Percentiles rank a stretch among this genome's conserved stretches.
These are phyloP conservation scores for Pleurotus ostreatus DNA, from an alignment of 768 basidiomycete species.

Conservation along the genomic window DNA sequence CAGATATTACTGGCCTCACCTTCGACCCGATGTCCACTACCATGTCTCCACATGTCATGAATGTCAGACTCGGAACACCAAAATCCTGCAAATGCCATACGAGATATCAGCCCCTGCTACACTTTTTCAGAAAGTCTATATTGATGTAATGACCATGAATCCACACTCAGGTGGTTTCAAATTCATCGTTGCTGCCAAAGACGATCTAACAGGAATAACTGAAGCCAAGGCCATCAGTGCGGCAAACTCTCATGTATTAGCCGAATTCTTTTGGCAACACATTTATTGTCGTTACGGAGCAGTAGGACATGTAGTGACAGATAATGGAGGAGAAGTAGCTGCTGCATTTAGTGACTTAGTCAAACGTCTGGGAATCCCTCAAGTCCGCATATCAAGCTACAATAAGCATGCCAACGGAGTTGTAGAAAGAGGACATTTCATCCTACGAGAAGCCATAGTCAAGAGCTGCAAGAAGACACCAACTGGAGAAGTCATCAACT, in stretches of 20 bases:
- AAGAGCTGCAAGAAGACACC: background rate
- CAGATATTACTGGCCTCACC: constrained; percentile 24
- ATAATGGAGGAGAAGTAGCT: constrained; percentile 23
- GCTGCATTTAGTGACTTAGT: constrained; percentile 15
- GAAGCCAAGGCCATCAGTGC: no score
- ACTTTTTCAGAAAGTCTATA: no score
- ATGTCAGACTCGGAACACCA: no score
- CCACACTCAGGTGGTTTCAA: no score
- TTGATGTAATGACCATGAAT: no score
- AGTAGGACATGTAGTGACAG: constrained; percentile 21
- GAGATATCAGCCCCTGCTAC: no score
- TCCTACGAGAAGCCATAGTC: constrained; percentile 25
- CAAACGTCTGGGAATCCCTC: constrained; percentile 12
- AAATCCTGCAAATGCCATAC: no score
- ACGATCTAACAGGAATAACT: no score
- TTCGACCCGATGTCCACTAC: no score
- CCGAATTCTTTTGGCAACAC: constrained; percentile 27
- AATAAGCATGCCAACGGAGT: constrained; percentile 32
- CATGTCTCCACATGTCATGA: no score
- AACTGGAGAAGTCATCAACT: constrained; percentile 25
- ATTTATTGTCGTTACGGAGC: constrained; percentile 28
- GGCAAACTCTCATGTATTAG: background rate
- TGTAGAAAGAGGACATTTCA: constrained; percentile 30
- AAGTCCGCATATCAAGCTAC: constrained; percentile 27
- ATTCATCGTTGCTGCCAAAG: no score